Base-by-base conservation (phyloP, 176 grass and related monocot genomes). In the Tillandsia fasciculata region DNA sequence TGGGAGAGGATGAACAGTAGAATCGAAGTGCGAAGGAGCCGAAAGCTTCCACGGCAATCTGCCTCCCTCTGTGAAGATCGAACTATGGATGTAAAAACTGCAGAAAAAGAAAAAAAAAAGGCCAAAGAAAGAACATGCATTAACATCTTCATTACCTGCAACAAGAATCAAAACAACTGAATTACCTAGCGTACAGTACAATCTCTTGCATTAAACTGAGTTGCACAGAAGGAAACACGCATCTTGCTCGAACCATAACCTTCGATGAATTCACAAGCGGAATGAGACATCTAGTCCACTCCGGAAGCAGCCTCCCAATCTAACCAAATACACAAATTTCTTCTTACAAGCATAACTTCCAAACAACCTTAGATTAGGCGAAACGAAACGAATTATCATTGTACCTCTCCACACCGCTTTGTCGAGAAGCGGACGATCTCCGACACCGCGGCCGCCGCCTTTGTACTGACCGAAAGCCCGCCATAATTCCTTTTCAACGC, bases 381-480 rank as follows among this genome's bases (percentile, higher is more conserved):
- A 42, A 42, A 42, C 1, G 5, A 42, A 42, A 7, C 20, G 12
- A 59, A 17, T 17, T 59, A 9, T 14, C 11, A 26, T 85, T 8
- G 10, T 66, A 96, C 92, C 88, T 96, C 92, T 51, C 92, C 92
- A 24, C 79, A 74, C 65, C 92, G 82, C 64, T 80, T 96, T 63
- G 92, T 96, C 12, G 92, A 91, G 69, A 96, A 96, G 49, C 92
- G 85, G 22, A 96, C 92, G 15, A 96, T 96, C 81, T 68, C 72
- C 2, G 88, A 67, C 49, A 86, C 12, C 12, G 85, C 64, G 3
- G 74, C 72, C 1, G 78, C 83, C 14, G 87, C 84, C 66, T 82
- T 96, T 42, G 42, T 15, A 0, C 80, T 86, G 23, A 88, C 49
- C 61, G 79, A 80, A 2, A 83, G 0, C 51, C 80, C 80, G 0